Base-by-base conservation (phyloP, 163 green algal species). In the Coccomyxa subellipsoidea region DNA sequence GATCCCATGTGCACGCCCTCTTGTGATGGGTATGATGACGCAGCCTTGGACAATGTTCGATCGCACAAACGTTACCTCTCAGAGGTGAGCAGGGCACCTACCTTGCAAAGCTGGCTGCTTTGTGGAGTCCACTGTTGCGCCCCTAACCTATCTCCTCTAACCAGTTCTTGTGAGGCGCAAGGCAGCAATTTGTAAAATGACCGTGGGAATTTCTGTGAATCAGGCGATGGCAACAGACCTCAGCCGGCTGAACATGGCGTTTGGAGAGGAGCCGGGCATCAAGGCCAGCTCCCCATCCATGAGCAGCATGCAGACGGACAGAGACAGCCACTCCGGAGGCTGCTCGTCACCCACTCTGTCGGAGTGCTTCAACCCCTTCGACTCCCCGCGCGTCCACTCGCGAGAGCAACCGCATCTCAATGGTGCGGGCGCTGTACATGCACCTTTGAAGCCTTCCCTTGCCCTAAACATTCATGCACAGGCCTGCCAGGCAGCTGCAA, bases 261-360 rank as follows among this genome's bases (percentile, higher is more conserved):
- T 77, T n/a, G 70, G 18, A 34, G 70, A 77, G 18, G 70, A 77
- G 2, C 31, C 70, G 4, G 4, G 66, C 7, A 36, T 8, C 66
- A 73, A n/a, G 66, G n/a, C 70, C 18, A 77, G 32, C 70, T 40
- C 70, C 9, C 32, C 70, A 10, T 53, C 70, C 0, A 9, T 77
- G 70, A n/a, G 34, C 70, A 40, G 70, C 70, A 77, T 77, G 70
- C 32, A 77, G 32, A 77, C 70, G 29, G 70, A 77, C 70, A 40
- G 4, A 23, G 70, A 38, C 70, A 73, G 66, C 66, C 10, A 40
- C 70, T 38, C 70, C 32, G 32, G 31, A 29, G 31, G 31, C 70
- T 38, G 70, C 70, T 31, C n/a, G 1, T 77, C 70, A 2, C 70
- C 70, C 31, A 39, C 70, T 32, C 31, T 77, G 0, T 77, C 70